phyloP scores from a whole-genome alignment of 1,284 basidiomycete species.

The Malassezia dermatis region DNA sequence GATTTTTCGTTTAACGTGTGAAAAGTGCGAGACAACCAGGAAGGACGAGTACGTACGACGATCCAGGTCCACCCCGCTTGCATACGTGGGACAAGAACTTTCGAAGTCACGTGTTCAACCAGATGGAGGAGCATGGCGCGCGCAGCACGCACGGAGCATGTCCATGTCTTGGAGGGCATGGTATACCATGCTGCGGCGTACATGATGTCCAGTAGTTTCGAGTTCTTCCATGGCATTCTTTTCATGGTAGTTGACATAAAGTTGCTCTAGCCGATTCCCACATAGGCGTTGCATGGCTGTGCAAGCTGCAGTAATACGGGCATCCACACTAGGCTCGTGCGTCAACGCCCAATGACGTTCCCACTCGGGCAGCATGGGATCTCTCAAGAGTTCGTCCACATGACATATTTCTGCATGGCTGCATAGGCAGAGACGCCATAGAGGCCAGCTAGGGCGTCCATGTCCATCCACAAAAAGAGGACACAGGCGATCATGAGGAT shows the following conservation, averaged over 20 bases:
- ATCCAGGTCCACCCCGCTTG: not conserved
- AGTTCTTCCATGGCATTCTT: not conserved
- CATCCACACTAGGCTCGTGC: not conserved
- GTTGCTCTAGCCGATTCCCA: not conserved
- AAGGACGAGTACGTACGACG: not conserved
- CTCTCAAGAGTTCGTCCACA: not conserved
- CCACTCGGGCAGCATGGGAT: not conserved
- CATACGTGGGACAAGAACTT: not conserved
- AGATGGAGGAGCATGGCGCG: not conserved
- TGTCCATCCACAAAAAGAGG: conserved; percentile 11
- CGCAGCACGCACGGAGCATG: not conserved
- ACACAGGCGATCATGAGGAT: not conserved
- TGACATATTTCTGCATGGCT: not conserved
- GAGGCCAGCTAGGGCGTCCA: conserved; percentile 5
- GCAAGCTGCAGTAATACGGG: not conserved
- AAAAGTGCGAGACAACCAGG: not conserved
- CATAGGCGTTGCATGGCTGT: not conserved
- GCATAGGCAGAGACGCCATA: conserved; percentile 9
- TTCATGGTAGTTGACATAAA: not conserved
- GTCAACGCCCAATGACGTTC: not conserved
- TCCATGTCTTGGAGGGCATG: conserved; percentile 12
- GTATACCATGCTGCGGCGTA: conserved; percentile 1
- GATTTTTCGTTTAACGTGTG: not conserved
- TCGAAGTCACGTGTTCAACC: not conserved
- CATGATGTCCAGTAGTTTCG: not conserved